Evolutionary conservation across 2,329 filamentous ascomycete genomes (phyloP), one percentile per base, ranked within the genome.

Genomic region (Ceratocystiopsis sp.): DNA sequence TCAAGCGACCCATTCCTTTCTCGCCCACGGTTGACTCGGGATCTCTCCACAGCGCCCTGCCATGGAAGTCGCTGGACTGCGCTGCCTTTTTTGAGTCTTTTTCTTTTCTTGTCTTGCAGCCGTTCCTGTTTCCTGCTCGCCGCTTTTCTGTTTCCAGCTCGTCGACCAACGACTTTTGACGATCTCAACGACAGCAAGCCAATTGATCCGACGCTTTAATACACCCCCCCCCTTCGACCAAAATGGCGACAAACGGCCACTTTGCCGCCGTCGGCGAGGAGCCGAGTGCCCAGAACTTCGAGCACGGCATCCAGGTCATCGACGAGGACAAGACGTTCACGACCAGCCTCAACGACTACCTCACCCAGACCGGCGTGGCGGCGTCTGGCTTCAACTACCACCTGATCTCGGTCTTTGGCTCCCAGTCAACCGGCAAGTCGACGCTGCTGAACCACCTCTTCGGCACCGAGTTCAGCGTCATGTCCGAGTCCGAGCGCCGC

Each of bases 331-430:
- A 96, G 68, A 73, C 84, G 54, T 98, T 95, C 76, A 96, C 94
- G 86, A 93, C 73, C 50, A 75, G 84, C 55, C 67, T 98, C 55
- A 80, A 78, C 55, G 75, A 78, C 46, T 98, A 98, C 61, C 76
- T 98, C 52, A 72, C 75, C 51, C 66, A 78, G 51, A 84, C 86
- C 59, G 71, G 82, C 55, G 78, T 94, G 53, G 82, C 85, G 52
- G 78, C 84, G 48, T 78, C 87, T 49, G 91, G 91, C 57, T 98
- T 98, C 75, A 94, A 96, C 67, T 98, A 98, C 66, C 91, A 98
- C 63, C 76, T 98, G 57, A 95, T 98, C 59, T 95, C 89, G 55
- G 91, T 98, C 56, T 98, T 98, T 61, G 91, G 91, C 37, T 96
- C 89, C 45, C 91, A 98, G 68, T 96, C 91, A 18, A 98, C 91